Base-by-base conservation (phyloP, 1,284 basidiomycete species). In the Leccinum variabile region DNA sequence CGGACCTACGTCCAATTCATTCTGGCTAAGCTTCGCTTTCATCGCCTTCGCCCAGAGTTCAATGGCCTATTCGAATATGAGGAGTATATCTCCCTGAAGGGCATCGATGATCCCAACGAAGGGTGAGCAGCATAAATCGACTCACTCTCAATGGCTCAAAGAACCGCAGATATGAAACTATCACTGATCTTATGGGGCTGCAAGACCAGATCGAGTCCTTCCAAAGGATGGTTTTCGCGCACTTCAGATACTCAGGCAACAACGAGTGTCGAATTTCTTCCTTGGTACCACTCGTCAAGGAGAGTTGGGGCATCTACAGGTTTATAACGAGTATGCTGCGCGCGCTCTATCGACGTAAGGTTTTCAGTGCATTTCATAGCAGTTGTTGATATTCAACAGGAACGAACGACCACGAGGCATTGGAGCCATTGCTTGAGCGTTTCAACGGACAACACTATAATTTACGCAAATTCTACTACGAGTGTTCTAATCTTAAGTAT, bases 191-290 rank as follows among this genome's bases (percentile, higher is more conserved):
- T 55, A 98, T 97, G 95, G 88, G 87, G 30, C 81, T 98, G 54
- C 95, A 98, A 81, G 95, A 98, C 75, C 94, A 97, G 75, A 98
- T 98, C 62, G 95, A 98, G 73, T 92, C 94, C 4, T 98, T 98
- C 81, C 95, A 98, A 74, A 95, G 95, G 77, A 90, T 95, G 81
- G 89, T 97, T 63, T 98, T 97, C 74, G 88, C 94, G 9, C 91
- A 95, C 76, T 97, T 98, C 81, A 84, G 89, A 61, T 87, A 91
- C 65, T 94, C 94, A 18, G 82, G 87, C 56, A 97, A 96, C 75
- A 98, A 98, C 68, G 95, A 98, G 78, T 97, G 95, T 76, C 90
- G 94, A 13, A 37, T 37, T 7, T 37, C 35, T 37, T 37, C 35
- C 35, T 37, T 37, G 35, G 35, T 37, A 37, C 35, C 35, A 37